Conservation (phyloP, 257 asterid species). For the Asclepias syriaca region DNA sequence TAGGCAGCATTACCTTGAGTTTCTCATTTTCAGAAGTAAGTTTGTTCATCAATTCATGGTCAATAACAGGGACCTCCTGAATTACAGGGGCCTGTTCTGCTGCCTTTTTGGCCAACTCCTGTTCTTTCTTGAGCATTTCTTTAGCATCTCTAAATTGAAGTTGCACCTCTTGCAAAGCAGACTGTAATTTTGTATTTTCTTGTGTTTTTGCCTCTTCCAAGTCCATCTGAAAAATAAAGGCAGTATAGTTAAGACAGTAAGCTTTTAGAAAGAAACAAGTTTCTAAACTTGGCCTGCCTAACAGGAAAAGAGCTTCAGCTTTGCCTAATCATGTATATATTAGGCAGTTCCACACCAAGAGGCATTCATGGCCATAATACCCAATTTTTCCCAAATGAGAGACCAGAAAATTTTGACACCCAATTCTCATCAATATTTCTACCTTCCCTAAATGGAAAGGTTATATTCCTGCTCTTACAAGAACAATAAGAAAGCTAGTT, state of each 20-base stretch:
- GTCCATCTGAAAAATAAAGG: conserved; percentile 51
- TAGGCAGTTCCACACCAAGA: neutral
- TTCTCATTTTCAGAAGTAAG: conserved; percentile 77
- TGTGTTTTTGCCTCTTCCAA: conserved; percentile 90
- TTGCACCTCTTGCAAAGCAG: conserved; percentile 76
- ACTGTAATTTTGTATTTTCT: conserved; percentile 75
- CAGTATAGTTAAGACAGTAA: neutral
- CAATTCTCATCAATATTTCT: neutral
- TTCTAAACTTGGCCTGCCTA: neutral
- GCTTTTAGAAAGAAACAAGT: neutral
- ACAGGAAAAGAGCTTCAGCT: neutral
- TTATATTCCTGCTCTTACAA: neutral
- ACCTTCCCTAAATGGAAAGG: neutral
- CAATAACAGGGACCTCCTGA: conserved; percentile 84
- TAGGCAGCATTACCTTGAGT: conserved; percentile 51
- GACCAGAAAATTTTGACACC: neutral
- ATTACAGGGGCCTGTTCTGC: conserved; percentile 62
- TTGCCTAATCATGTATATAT: neutral
- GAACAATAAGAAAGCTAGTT: neutral
- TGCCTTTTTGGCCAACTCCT: conserved; percentile 49
- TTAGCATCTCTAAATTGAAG: conserved; percentile 75
- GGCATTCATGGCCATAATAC: neutral
- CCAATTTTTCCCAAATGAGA: neutral
- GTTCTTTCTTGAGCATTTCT: conserved; percentile 62
- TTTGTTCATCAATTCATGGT: conserved; percentile 73